Evolutionary conservation across 257 asterid species (phyloP), one percentile per base, ranked within the genome.

Genomic region (Solanum habrochaites): DNA sequence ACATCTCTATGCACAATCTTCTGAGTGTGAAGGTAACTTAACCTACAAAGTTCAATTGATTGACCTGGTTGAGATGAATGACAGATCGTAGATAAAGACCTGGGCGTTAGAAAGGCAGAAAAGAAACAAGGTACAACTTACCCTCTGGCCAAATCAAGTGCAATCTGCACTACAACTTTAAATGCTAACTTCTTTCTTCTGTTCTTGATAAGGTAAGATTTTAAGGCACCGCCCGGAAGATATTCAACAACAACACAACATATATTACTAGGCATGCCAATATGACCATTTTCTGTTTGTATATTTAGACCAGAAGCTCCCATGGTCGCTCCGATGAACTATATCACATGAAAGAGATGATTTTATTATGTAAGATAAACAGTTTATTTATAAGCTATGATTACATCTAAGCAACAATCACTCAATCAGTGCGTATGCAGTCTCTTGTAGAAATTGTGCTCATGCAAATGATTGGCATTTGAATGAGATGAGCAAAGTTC

Each of bases 131-230:
- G 69, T 6, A 14, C 39, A 29, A 82, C 25, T 40, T 91, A 95
- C 98, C 98, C 98, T 93, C 98, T 90, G 69, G 98, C 95, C 75
- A 95, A 95, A 91, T 95, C 98, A 43, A 95, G 97, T 35, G 98
- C 97, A 91, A 94, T 92, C 83, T 94, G 98, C 86, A 93, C 92
- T 15, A 95, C 98, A 27, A 93, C 97, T 92, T 94, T 95, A 89
- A 94, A 95, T 8, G 96, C 97, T 6, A 95, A 89, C 92, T 95
- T 95, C 91, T 81, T 93, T 90, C 98, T 91, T 89, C 98, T 82
- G 91, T 93, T 93, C 87, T 94, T 95, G 29, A 94, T 94, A 84
- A 95, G 98, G 92, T 93, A 94, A 74, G 92, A 89, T 90, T 94
- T 95, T 89, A 95, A 87, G 71, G 98, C 97, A 78, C 98, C 98